phyloP scores from a whole-genome alignment of 2,329 filamentous ascomycete genomes.

The Botrytis sinoallii region DNA sequence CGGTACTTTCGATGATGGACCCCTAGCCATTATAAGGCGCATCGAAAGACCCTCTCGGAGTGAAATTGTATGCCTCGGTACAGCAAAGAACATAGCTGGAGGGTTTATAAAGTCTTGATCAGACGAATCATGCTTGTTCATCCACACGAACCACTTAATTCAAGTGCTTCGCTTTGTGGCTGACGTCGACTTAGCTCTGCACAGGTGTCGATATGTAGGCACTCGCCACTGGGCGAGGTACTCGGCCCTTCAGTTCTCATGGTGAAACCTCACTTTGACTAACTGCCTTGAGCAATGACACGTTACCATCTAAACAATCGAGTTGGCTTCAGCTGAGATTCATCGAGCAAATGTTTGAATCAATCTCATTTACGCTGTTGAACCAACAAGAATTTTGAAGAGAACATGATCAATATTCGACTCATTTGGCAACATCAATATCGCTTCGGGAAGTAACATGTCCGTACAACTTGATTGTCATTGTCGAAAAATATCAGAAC shows the following conservation, averaged over 20 bases:
- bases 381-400: neutral
- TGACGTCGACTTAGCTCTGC: neutral
- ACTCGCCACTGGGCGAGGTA: neutral
- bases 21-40: neutral
- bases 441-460: neutral
- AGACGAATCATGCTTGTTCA: neutral
- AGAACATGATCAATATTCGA: neutral
- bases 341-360: neutral
- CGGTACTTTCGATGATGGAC: neutral
- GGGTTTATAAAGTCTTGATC: neutral
- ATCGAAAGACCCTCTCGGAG: neutral
- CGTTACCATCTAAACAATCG: neutral
- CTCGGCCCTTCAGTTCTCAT: neutral
- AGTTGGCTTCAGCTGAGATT: neutral
- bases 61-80: neutral
- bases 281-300: neutral
- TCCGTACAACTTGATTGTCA: neutral
- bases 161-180: neutral
- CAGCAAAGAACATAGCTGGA: neutral
- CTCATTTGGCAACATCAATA: neutral
- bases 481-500: neutral
- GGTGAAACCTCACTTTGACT: conserved; percentile 7
- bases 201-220: neutral
- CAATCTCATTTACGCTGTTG: neutral
- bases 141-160: neutral